Evolutionary conservation across 176 grass and related monocot genomes (phyloP).

Genomic region (Areca catechu): DNA sequence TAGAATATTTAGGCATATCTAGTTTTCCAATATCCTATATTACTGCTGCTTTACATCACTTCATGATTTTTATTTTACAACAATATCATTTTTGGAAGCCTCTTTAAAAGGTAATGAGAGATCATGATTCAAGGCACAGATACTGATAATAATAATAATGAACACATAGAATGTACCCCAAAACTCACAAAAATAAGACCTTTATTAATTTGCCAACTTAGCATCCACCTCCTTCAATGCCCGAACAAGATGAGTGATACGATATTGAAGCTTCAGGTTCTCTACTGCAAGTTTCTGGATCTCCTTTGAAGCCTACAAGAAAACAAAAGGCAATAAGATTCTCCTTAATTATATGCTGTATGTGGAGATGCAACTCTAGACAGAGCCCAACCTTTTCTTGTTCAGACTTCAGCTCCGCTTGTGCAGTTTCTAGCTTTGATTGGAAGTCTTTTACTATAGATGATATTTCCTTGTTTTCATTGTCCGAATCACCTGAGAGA

Average conservation of each 20-base stretch:
- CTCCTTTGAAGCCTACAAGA: conserved; percentile 4
- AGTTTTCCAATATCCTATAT: too few species aligned
- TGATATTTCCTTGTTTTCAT: conserved; percentile 9
- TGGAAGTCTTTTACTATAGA: conserved; percentile 1
- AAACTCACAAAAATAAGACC: too few species aligned
- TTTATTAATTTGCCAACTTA: neutral
- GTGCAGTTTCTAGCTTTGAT: conserved; percentile 15
- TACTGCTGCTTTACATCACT: too few species aligned
- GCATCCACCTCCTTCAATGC: conserved; percentile 3
- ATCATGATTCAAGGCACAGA: too few species aligned
- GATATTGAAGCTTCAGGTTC: conserved; percentile 10
- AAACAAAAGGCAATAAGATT: neutral
- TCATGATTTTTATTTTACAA: too few species aligned
- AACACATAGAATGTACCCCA: too few species aligned
- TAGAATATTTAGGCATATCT: too few species aligned
- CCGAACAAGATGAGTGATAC: conserved; percentile 5
- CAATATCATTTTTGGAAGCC: too few species aligned
- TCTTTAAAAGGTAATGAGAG: too few species aligned
- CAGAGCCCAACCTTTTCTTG: conserved; percentile 5
- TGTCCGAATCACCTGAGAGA: conserved; percentile 4
- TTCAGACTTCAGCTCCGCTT: conserved; percentile 8
- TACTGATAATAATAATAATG: too few species aligned
- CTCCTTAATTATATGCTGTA: neutral
- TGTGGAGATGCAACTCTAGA: neutral
- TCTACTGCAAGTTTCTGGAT: conserved; percentile 5